Percentiles rank a stretch among this genome's conserved stretches.
These are phyloP conservation scores for Sarcodon sp. DNA, from an alignment of 768 basidiomycete genomes.

Conservation along the genomic window DNA sequence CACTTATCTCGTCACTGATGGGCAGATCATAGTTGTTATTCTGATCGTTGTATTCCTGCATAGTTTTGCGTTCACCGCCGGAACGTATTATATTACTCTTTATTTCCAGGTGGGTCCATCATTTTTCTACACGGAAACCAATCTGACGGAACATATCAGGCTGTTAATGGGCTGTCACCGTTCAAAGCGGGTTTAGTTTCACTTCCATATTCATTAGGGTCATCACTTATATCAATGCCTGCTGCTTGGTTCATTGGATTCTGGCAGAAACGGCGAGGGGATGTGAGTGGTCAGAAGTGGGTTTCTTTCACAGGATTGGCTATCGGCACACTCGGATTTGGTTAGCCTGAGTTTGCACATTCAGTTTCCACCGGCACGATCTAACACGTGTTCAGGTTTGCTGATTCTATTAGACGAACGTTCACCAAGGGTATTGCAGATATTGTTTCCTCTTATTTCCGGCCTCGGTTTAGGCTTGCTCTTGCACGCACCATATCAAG, in stretches of 20 bases:
- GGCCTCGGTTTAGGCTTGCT: slow-evolving; percentile 75
- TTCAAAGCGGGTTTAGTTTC: slow-evolving; percentile 61
- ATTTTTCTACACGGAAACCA: slow-evolving; percentile 1
- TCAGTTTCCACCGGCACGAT: neutral
- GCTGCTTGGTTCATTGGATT: slow-evolving; percentile 74
- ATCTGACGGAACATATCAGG: slow-evolving; percentile 24
- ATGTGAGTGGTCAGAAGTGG: slow-evolving; percentile 54
- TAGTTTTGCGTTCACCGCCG: slow-evolving; percentile 73
- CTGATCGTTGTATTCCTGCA: slow-evolving; percentile 67
- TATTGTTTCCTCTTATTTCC: slow-evolving; percentile 52
- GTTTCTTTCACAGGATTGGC: slow-evolving; percentile 51
- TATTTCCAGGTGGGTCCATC: slow-evolving; percentile 56
- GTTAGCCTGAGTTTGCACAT: slow-evolving; percentile 24
- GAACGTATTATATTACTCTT: slow-evolving; percentile 76
- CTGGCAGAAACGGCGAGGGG: slow-evolving; percentile 40
- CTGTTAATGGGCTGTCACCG: slow-evolving; percentile 58
- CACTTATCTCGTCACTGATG: slow-evolving; percentile 4
- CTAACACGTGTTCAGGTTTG: slow-evolving; percentile 33
- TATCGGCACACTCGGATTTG: slow-evolving; percentile 61
- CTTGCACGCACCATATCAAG: slow-evolving; percentile 78
- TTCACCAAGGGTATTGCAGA: slow-evolving; percentile 31
- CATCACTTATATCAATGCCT: slow-evolving; percentile 76
- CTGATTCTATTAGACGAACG: slow-evolving; percentile 48
- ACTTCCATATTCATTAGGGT: slow-evolving; percentile 77
- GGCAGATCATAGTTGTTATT: slow-evolving; percentile 35